Base-by-base conservation (phyloP, 305 asterid species). In the Striga hermonthica region DNA sequence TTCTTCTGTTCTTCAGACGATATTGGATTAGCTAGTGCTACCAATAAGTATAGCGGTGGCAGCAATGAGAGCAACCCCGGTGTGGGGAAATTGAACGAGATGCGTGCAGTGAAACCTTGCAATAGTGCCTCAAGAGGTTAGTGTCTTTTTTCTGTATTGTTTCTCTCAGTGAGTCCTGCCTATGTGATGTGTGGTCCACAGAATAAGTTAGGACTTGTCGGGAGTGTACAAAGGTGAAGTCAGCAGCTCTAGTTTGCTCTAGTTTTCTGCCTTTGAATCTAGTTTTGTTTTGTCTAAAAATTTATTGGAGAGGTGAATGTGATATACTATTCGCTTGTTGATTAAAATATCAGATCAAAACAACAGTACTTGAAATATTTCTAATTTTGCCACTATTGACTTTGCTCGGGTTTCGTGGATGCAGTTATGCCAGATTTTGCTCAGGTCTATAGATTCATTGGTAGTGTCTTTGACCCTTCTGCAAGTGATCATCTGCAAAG, bases 351-450 rank as follows among this genome's bases (percentile, higher is more conserved):
- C 31, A 22, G 31, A 22, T 22, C 31, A 22, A 22, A 22, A 22
- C 31, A 22, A 22, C 2, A 22, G 31, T 22, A 22, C 31, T 22
- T 22, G 31, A 22, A 22, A 52, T 47, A 16, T 38, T 53, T 54
- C 31, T 52, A 31, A 12, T 63, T 49, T 5, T 35, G 43, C 57
- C 37, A 44, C 49, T 57, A 52, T 6, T 57, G 12, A 9, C 45
- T 55, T 15, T 22, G 67, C 15, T 15, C 44, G 31, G 44, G 62
- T 54, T 36, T 41, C 68, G 12, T 64, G 62, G 37, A 12, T 76
- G 81, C 89, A 91, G 98, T 70, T 22, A 78, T 76, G 78, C 98
- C 97, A 8, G 95, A 91, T 76, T 91, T 91, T 69, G 76, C 93
- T 69, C 82, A 85, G 80, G 97, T 91, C 56, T 91, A 91, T 76